Conservation (phyloP, 2,329 filamentous ascomycete species). For the Thielaviopsis cerberus region DNA sequence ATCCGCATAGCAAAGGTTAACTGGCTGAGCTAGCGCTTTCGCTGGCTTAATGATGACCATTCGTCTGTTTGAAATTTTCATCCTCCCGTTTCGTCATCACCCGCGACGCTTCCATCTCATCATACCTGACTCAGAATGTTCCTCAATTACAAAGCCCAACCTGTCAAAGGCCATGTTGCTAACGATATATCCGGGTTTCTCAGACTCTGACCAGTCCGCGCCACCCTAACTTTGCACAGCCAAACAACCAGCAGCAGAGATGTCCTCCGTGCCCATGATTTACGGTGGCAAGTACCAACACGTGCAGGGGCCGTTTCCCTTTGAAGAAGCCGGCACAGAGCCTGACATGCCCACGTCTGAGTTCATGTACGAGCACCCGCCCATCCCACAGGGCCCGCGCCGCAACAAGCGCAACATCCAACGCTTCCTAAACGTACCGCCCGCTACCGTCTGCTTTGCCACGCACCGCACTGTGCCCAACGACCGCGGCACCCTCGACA, state of each 20-base stretch:
- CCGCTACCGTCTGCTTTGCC: neutral
- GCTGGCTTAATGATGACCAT: too few species aligned
- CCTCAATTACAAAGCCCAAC: neutral
- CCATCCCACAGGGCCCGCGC: neutral
- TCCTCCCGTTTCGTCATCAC: neutral
- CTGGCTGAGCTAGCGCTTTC: too few species aligned
- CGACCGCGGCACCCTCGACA: neutral
- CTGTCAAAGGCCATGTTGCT: neutral
- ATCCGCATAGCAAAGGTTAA: too few species aligned
- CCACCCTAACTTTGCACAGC: neutral
- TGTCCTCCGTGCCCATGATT: neutral
- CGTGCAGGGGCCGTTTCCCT: neutral
- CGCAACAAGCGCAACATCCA: neutral
- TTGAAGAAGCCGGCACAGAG: neutral
- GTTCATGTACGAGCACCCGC: neutral
- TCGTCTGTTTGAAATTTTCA: neutral
- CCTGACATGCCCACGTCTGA: neutral
- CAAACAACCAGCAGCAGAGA: neutral
- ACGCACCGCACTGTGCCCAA: neutral
- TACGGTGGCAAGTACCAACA: neutral
- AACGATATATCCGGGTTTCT: neutral
- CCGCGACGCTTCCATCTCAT: neutral
- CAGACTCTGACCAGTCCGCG: neutral
- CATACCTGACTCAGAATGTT: neutral
- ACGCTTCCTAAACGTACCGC: neutral